Evolutionary conservation across 345 rosid species (phyloP).

Genomic region (Isatis tinctoria): DNA sequence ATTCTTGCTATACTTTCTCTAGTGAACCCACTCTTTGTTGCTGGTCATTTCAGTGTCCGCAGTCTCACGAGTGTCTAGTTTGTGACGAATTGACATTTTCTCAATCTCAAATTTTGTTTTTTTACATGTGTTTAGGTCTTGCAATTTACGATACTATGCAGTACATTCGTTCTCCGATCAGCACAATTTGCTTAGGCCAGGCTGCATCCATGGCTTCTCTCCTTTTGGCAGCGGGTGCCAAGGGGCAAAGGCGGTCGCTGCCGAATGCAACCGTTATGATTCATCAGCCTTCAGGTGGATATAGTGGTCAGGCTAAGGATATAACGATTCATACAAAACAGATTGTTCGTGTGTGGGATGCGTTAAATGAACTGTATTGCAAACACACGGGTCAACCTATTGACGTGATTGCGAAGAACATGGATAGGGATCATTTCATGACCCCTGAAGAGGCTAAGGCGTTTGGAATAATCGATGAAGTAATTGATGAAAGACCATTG

Average conservation of each 20-base stretch:
- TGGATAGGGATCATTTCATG: slow-evolving; percentile 98
- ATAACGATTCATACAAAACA: slow-evolving; percentile 90
- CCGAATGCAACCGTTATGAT: slow-evolving; percentile 95
- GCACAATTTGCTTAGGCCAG: slow-evolving; percentile 92
- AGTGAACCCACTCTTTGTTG: neutral
- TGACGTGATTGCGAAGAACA: slow-evolving; percentile 74
- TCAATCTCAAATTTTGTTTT: neutral
- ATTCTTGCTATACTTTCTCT: neutral
- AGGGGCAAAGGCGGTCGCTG: slow-evolving; percentile 86
- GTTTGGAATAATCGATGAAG: slow-evolving; percentile 95
- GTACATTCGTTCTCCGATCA: slow-evolving; percentile 85
- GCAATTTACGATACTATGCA: slow-evolving; percentile 98
- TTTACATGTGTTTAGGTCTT: slow-evolving; percentile 48
- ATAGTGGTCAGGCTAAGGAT: slow-evolving; percentile 95
- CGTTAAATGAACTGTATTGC: slow-evolving; percentile 62
- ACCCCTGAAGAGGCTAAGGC: slow-evolving; percentile 89
- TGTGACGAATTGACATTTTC: neutral
- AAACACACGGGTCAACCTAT: slow-evolving; percentile 79
- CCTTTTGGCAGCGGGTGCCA: slow-evolving; percentile 87
- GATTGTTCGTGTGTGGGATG: slow-evolving; percentile 91
- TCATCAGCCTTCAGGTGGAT: slow-evolving; percentile 99
- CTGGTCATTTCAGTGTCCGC: neutral
- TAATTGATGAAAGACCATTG: slow-evolving; percentile 80
- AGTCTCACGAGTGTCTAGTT: slow-evolving; percentile 1
- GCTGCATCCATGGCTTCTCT: slow-evolving; percentile 99